Evolutionary conservation across 2,329 filamentous ascomycete species (phyloP), one percentile per base, ranked within the genome.

Genomic region (Nigrograna mackinnonii): DNA sequence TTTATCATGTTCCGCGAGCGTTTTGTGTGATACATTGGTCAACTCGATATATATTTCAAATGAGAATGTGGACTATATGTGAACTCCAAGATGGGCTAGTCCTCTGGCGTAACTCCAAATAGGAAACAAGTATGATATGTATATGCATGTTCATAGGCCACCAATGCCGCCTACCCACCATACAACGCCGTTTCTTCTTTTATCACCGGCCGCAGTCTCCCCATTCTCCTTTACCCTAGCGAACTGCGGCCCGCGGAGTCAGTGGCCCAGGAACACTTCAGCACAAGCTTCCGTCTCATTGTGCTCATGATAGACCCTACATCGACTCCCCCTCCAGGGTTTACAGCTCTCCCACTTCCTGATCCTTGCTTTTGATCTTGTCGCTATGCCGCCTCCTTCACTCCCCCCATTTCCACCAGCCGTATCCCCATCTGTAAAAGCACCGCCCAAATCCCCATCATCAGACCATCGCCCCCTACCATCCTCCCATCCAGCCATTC

Each of bases 261-360:
- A 41, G 20, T 20, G 41, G 16, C 62, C 62, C 54, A 63, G 44
- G 31, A 64, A 59, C 3, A 62, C 43, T 44, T 67, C 60, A 11
- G 50, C 58, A 52, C 66, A 68, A 26, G 47, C 48, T 41, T 65
- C 57, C 46, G 66, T 68, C 52, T 68, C 61, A 19, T 48, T 48
- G 55, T 69, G 67, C 50, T 69, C 66, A 52, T 69, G 65, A 49
- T 69, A 69, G 34, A 67, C 47, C 37, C 41, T 44, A 55, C 67
- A 69, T 47, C 64, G 49, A 37, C 53, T 54, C 19, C 62, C 63
- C 30, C 61, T 59, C 65, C 66, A 69, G 24, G 64, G 66, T 47
- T 64, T 69, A 55, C 66, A 69, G 28, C 50, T 52, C 48, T 66
- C 64, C 63, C 57, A 62, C 37, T 57, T 62, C 43, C 46, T 49